phyloP scores from a whole-genome alignment of 2,329 filamentous ascomycete species.

The Arthrobotrys conoides region DNA sequence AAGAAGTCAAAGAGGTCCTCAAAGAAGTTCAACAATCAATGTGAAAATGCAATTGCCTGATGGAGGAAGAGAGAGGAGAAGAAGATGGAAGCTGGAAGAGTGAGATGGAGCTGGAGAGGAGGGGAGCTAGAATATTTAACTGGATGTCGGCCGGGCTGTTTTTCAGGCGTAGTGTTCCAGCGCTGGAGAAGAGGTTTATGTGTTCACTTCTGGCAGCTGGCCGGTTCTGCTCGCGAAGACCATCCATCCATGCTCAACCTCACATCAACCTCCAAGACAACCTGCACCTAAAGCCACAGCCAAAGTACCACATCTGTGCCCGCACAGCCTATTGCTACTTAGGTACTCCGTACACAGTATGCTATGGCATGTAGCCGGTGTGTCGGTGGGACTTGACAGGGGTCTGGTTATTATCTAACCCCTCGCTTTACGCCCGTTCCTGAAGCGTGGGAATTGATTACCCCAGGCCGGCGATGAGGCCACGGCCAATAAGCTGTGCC shows the following conservation, averaged over 20 bases:
- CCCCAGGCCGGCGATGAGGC: conserved; percentile 4
- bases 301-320: conserved; percentile 37
- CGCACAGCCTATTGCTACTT: conserved; percentile 50
- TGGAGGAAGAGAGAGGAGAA: conserved; percentile 34
- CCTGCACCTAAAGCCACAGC: background rate
- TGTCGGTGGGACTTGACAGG: conserved; percentile 24
- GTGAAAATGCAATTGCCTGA: conserved; percentile 35
- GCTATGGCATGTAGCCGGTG: background rate
- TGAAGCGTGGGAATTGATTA: conserved; percentile 5
- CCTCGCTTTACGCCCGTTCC: conserved; percentile 8
- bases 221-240: conserved; percentile 16
- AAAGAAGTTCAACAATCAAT: conserved; percentile 32
- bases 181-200: conserved; percentile 57
- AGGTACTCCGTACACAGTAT: background rate
- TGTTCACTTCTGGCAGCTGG: conserved; percentile 41
- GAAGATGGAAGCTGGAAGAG: conserved; percentile 39
- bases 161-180: conserved; percentile 31
- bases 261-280: conserved; percentile 17
- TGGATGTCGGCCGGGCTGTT: conserved; percentile 14
- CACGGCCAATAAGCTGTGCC: conserved; percentile 25
- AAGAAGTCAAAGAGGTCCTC: conserved; percentile 29
- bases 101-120: conserved; percentile 25
- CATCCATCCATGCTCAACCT: conserved; percentile 30
- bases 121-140: conserved; percentile 50
- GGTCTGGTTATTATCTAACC: conserved; percentile 13